phyloP scores from a whole-genome alignment of 106 monocot species.

The Agapanthus africanus region DNA sequence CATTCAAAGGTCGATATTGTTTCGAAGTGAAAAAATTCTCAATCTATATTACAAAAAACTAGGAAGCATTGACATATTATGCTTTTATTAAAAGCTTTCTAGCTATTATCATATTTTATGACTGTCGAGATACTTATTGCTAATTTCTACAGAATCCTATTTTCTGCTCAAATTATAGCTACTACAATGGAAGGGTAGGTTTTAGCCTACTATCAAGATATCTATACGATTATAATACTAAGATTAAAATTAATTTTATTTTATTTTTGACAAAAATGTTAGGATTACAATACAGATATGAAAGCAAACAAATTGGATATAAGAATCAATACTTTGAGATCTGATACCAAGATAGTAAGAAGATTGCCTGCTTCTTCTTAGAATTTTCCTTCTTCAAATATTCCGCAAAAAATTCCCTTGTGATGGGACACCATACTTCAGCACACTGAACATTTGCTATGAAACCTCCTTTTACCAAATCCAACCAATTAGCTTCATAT shows the following conservation, averaged over 20 bases:
- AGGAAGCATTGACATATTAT: no score
- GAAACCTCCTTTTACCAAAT: constrained; percentile 98
- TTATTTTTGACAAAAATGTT: no score
- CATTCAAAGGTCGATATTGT: no score
- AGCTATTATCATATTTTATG: not conserved
- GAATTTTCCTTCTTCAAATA: constrained; percentile 97
- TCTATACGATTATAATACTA: no score
- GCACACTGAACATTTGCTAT: constrained; percentile 99
- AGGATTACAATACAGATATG: no score
- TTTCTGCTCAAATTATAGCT: not conserved
- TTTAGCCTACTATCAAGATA: not conserved
- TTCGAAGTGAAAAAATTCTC: no score
- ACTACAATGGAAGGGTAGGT: not conserved
- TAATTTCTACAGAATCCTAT: not conserved
- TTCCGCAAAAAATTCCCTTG: constrained; percentile 98
- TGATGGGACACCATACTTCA: constrained; percentile 99
- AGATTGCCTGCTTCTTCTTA: constrained; percentile 89
- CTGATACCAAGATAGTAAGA: not conserved
- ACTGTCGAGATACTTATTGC: not conserved
- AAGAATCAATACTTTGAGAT: not conserved
- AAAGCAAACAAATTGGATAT: not conserved
- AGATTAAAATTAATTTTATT: no score
- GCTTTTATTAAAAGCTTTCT: not conserved
- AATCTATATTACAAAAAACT: no score
- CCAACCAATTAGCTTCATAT: constrained; percentile 99